These are phyloP conservation scores for Tetrahymena thermophila DNA, from an alignment of 73 alveolate species.

Conservation along the genomic window DNA sequence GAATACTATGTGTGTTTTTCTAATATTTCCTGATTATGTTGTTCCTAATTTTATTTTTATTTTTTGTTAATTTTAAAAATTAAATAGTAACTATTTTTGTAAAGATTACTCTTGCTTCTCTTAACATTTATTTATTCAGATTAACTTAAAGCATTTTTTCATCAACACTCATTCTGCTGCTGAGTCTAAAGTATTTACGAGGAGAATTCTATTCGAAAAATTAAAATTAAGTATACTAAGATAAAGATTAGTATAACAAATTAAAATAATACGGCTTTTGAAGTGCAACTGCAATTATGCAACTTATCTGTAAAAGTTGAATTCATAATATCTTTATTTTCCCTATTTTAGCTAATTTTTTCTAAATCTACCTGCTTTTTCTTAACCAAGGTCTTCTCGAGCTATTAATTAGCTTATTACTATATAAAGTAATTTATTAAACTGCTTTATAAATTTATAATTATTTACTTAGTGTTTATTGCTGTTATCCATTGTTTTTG, in stretches of 20 bases:
- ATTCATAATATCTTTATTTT: background rate
- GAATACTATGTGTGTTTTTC: background rate
- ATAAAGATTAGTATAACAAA: background rate
- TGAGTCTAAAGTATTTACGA: background rate
- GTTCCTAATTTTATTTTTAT: background rate
- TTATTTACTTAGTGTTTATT: background rate
- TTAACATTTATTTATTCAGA: background rate
- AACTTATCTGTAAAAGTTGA: background rate
- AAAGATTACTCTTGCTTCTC: background rate
- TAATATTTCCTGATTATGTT: background rate
- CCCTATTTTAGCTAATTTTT: background rate
- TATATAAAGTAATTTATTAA: background rate
- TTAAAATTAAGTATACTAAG: background rate
- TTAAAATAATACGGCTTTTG: background rate
- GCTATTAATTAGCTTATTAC: background rate
- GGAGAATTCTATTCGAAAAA: background rate
- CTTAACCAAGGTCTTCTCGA: background rate
- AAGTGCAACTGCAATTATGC: background rate
- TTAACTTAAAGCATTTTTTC: background rate
- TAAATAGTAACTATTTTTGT: background rate
- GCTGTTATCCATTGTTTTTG: background rate
- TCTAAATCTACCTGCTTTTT: background rate
- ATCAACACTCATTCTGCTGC: conserved; percentile 2
- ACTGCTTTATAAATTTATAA: background rate
- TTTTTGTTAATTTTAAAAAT: background rate